Evolutionary conservation across 2,329 filamentous ascomycete genomes (phyloP).

Genomic region (Coniochaeta hoffmannii): DNA sequence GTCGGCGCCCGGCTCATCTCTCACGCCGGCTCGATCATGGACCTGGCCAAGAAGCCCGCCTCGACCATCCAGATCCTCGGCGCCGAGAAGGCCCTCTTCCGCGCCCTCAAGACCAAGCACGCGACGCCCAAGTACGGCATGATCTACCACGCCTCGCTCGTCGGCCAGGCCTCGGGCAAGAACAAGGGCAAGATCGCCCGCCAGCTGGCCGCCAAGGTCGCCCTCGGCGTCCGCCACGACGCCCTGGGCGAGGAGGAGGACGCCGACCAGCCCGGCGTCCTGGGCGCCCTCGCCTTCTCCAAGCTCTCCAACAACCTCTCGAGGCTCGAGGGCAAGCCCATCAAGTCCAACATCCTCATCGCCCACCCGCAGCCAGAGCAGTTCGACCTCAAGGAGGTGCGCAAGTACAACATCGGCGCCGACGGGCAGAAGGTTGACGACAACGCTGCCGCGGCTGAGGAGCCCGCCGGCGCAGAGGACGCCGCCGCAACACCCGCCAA

Average conservation of each 20-base stretch:
- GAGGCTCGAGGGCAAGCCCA: constrained; percentile 81
- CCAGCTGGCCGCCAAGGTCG: constrained; percentile 89
- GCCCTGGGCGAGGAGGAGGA: constrained; percentile 73
- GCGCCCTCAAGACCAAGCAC: constrained; percentile 97
- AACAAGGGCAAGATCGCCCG: constrained; percentile 99
- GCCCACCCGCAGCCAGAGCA: constrained; percentile 57
- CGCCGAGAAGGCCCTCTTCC: constrained; percentile 97
- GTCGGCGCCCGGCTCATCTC: constrained; percentile 93
- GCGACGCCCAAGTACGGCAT: constrained; percentile 98
- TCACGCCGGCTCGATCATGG: constrained; percentile 89
- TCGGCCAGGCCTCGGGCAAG: constrained; percentile 93
- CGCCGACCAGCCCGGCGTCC: constrained; percentile 74
- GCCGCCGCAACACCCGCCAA: constrained; percentile 8
- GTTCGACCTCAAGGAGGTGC: constrained; percentile 85
- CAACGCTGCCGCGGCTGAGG: constrained; percentile 36
- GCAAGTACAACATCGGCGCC: constrained; percentile 91
- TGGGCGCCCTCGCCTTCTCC: constrained; percentile 66
- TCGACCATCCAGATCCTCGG: constrained; percentile 97
- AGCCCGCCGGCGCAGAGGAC: constrained; percentile 44
- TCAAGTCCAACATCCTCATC: constrained; percentile 67
- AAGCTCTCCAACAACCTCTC: constrained; percentile 72
- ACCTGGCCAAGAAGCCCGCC: constrained; percentile 88
- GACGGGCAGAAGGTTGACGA: constrained; percentile 64
- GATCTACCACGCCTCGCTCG: constrained; percentile 85
- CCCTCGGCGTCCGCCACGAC: constrained; percentile 88